phyloP scores from a whole-genome alignment of 495 filamentous ascomycete species.

The Neurospora sp. region DNA sequence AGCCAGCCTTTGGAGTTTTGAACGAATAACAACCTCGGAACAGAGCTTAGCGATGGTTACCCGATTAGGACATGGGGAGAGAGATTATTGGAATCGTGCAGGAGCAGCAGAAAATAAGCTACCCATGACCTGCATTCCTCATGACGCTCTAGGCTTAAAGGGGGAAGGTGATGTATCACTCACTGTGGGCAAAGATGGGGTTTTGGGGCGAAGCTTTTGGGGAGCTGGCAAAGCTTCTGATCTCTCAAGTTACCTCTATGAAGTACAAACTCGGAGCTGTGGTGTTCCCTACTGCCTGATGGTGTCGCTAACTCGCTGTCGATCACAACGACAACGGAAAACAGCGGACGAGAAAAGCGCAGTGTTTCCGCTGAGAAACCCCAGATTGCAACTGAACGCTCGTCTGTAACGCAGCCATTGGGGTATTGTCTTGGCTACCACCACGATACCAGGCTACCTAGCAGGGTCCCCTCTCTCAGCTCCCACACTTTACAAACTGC shows the following conservation, averaged over 20 bases:
- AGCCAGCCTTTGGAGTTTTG: no score
- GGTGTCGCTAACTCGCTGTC: background rate
- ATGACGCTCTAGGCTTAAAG: background rate
- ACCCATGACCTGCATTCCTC: background rate
- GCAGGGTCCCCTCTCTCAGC: background rate
- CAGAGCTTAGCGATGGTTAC: background rate
- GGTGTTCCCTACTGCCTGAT: background rate
- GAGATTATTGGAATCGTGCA: background rate
- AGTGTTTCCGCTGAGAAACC: background rate
- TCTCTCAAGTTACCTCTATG: background rate
- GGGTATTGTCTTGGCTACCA: background rate
- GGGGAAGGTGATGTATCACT: background rate
- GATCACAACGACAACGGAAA: background rate
- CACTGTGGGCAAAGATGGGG: background rate
- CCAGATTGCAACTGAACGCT: background rate
- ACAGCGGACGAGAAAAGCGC: background rate
- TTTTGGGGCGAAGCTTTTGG: background rate
- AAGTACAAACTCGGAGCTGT: background rate
- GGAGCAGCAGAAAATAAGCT: background rate
- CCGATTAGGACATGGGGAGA: background rate
- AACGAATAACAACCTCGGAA: no score
- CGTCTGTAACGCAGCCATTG: no score
- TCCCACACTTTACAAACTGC: background rate
- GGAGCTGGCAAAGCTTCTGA: background rate
- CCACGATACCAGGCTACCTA: background rate